Evolutionary conservation across 371 early-diverging fungal species (phyloP), one percentile per base, ranked within the genome.

Genomic region (Dichotomocladium elegans): DNA sequence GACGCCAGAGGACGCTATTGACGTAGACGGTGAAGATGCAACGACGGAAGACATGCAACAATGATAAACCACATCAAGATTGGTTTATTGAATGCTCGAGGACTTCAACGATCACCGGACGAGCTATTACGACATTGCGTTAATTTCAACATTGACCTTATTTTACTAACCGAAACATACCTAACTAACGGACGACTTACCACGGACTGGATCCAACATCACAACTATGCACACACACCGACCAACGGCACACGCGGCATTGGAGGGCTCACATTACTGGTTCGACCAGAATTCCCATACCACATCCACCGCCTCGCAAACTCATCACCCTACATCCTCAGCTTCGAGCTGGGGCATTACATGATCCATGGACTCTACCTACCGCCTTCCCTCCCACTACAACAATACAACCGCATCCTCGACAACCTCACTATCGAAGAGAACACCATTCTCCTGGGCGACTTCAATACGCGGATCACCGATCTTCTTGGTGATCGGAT

Each of bases 321-420:
- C 9, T 9, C 25, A 3, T 21, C n/a, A 4, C 28, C 4, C 4
- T 27, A 46, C 12, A 29, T 21, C 9, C 24, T 46, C 47, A 27
- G 29, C 4, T 24, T 6, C 26, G 3, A 6, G 3, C 25, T 46
- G 4, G 47, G 47, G 2, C 47, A 5, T 9, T 46, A 46, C 47
- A 46, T 30, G 7, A 3, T 46, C 26, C 47, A 46, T 21, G n/a
- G 47, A 6, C 47, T 46, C 14, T 46, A 46, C 47, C 47, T 46
- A 6, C 47, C 47, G 1, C 47, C 47, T 6, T 5, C 29, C 6
- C 22, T 34, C 8, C 7, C 12, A 9, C 21, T 22, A 7, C n/a
- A 44, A 8, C 1, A 8, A 2, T 48, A 17, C 33, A 42, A 42
- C 21, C 24, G 26, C 21, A 12, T 24, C n/a, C 45, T 44, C n/a